phyloP scores from a whole-genome alignment of 306 rosid species.

The Myrica gale region DNA sequence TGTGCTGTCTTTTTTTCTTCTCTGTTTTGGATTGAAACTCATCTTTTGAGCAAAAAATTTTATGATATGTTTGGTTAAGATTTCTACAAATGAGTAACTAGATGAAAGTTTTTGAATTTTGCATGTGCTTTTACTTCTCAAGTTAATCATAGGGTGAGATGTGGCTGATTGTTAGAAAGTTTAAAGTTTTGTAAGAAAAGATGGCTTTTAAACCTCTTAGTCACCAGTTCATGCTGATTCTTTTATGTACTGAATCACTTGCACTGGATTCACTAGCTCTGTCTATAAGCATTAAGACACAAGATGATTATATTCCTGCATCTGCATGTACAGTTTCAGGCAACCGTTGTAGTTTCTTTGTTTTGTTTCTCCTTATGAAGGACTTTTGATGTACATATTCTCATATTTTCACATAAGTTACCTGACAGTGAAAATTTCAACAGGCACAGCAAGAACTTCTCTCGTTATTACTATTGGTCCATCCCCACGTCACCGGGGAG shows the following conservation, averaged over 20 bases:
- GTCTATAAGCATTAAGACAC: neutral
- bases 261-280: neutral
- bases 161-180: neutral
- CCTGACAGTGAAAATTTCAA: slow-evolving; percentile 34
- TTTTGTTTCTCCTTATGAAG: neutral
- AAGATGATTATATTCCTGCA: neutral
- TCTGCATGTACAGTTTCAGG: neutral
- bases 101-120: neutral
- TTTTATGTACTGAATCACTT: slow-evolving; percentile 2
- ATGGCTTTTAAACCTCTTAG: neutral
- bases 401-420: slow-evolving; percentile 21
- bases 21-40: slow-evolving; percentile 3
- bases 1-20: slow-evolving; percentile 7
- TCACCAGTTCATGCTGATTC: neutral
- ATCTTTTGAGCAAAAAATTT: slow-evolving; percentile 5
- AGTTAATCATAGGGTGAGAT: neutral
- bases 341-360: neutral
- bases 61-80: neutral
- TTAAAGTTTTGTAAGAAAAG: neutral
- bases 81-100: neutral
- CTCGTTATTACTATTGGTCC: slow-evolving; percentile 91
- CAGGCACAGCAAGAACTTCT: slow-evolving; percentile 98
- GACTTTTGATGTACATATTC: neutral
- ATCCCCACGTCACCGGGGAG: slow-evolving; percentile 97
- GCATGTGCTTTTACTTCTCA: neutral